Evolutionary conservation across 1,284 basidiomycete species (phyloP).

Genomic region (Ceratobasidium sp.): DNA sequence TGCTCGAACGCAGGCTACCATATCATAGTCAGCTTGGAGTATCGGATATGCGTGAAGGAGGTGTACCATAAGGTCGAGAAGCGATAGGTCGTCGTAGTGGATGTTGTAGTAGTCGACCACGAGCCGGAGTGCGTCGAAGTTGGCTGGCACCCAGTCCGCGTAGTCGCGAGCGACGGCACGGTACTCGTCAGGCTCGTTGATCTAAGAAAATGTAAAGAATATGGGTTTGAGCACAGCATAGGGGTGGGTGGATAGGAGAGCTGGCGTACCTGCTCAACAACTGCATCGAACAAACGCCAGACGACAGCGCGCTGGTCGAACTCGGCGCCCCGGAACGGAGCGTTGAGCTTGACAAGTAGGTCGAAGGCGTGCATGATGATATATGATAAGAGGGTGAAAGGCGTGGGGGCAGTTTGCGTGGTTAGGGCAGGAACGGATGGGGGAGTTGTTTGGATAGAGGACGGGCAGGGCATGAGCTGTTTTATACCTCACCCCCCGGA

Average conservation of each 20-base stretch:
- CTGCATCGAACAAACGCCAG: conserved; percentile 1
- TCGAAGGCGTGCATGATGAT: conserved; percentile 21
- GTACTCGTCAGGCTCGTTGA: neutral
- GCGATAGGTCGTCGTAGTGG: conserved; percentile 15
- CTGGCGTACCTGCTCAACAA: conserved; percentile 8
- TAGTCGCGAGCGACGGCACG: neutral
- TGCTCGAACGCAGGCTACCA: conserved; percentile 22
- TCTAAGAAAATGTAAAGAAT: no score
- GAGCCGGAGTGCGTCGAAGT: neutral
- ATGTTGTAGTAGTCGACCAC: conserved; percentile 12
- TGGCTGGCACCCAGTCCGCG: conserved; percentile 8
- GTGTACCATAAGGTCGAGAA: conserved; percentile 14
- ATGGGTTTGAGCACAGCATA: neutral
- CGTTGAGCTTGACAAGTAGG: conserved; percentile 16
- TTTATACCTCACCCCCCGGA: neutral
- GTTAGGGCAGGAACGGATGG: neutral
- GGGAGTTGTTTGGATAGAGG: neutral
- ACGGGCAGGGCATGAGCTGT: neutral
- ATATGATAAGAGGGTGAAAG: neutral
- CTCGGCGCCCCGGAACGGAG: conserved; percentile 9
- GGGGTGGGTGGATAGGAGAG: neutral
- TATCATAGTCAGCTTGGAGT: neutral
- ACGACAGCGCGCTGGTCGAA: conserved; percentile 11
- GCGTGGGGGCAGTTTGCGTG: neutral
- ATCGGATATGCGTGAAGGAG: neutral